These are phyloP conservation scores for Leptoxyphium fumago DNA, from an alignment of 2,329 filamentous ascomycete species.

Conservation along the genomic window DNA sequence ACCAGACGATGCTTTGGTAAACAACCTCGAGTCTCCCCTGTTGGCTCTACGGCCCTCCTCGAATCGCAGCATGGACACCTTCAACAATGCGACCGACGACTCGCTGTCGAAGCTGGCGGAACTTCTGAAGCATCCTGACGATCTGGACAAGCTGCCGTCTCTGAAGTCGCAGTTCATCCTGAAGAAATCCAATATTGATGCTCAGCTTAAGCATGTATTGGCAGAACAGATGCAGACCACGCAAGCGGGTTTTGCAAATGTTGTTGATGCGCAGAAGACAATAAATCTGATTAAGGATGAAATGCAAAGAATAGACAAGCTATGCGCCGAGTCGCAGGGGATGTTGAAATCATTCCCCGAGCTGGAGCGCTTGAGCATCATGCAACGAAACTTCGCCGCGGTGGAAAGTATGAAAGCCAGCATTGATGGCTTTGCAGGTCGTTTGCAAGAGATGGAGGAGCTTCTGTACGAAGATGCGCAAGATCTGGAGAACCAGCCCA, in stretches of 20 bases:
- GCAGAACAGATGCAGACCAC: slow-evolving; percentile 89
- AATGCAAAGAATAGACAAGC: slow-evolving; percentile 95
- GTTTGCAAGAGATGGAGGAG: slow-evolving; percentile 58
- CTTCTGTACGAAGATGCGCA: slow-evolving; percentile 73
- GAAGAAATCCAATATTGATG: slow-evolving; percentile 85
- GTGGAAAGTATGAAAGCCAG: slow-evolving; percentile 88
- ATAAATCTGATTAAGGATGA: slow-evolving; percentile 92
- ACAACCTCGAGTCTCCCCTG: too few relatives aligned
- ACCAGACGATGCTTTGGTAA: too few relatives aligned
- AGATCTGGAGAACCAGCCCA: slow-evolving; percentile 80
- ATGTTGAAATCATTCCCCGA: slow-evolving; percentile 95
- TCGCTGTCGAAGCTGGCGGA: slow-evolving; percentile 58
- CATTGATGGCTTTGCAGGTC: slow-evolving; percentile 71
- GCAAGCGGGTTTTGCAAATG: slow-evolving; percentile 78
- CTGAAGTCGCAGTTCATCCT: slow-evolving; percentile 86
- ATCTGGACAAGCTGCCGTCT: slow-evolving; percentile 85
- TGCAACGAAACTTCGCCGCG: slow-evolving; percentile 89
- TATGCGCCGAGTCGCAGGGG: slow-evolving; percentile 92
- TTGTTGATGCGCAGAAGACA: slow-evolving; percentile 79
- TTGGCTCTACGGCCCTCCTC: too few relatives aligned
- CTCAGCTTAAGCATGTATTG: slow-evolving; percentile 73
- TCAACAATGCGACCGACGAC: slow-evolving; percentile 14
- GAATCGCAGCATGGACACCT: neutral
- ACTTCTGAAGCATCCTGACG: slow-evolving; percentile 85
- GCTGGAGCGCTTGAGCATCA: slow-evolving; percentile 82